Conservation (phyloP, 2,329 filamentous ascomycete species). For the Aspergillus pseudoviridinutans region DNA sequence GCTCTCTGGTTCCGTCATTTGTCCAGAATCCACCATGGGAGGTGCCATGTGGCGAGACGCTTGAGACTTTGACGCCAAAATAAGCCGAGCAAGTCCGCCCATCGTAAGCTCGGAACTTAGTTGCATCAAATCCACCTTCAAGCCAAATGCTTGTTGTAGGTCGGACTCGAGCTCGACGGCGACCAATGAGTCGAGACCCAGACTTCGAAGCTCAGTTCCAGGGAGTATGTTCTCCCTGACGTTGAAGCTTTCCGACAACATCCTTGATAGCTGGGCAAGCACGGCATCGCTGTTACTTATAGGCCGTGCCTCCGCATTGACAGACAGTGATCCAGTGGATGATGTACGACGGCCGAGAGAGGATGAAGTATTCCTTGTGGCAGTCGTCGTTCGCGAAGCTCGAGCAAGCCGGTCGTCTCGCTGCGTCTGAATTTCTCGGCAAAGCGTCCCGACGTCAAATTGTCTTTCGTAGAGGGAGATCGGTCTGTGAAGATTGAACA, state of each 20-base stretch:
- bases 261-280: background rate
- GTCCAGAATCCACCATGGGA: background rate
- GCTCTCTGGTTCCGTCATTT: background rate
- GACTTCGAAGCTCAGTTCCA: background rate
- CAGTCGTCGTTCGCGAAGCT: background rate
- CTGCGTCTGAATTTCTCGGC: background rate
- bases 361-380: background rate
- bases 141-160: background rate
- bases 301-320: background rate
- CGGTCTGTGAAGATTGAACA: background rate
- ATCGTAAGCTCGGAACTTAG: background rate
- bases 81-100: background rate
- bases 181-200: conserved; percentile 1
- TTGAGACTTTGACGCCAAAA: background rate
- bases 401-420: background rate
- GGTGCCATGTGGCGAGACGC: background rate
- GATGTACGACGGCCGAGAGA: background rate
- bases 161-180: conserved; percentile 1
- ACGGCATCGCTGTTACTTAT: background rate
- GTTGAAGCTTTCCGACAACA: background rate
- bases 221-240: background rate
- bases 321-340: background rate
- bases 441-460: background rate
- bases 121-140: conserved; percentile 1
- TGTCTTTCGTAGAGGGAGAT: background rate